Base-by-base conservation (phyloP, 1,284 basidiomycete genomes). In the Meira miltonrushii region DNA sequence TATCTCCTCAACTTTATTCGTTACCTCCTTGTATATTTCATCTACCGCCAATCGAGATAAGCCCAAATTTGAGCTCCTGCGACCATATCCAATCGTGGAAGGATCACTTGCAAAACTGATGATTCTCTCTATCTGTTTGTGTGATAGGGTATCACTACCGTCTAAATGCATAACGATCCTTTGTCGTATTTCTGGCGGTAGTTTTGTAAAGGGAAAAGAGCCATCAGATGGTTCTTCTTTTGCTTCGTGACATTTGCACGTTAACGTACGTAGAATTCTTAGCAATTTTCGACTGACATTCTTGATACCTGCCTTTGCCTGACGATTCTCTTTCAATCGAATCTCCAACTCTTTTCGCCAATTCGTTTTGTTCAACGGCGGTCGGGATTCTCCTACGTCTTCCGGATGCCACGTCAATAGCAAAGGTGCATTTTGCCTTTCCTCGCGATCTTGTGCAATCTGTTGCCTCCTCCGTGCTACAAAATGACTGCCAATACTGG, bases 101-200 rank as follows among this genome's bases (percentile, higher is more conserved):
- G 38, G 37, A 39, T 53, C 28, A 25, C 50, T 15, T 6, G 50
- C 50, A 53, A 53, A 53, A 15, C 50, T 53, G n/a, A 53, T 53
- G n/a, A 53, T 41, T 19, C 39, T 28, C 15, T 53, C 50, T 25
- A 53, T 38, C 15, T 53, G 50, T 13, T 53, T 12, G 5, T 23
- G 3, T 39, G 50, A 39, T 15, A 53, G 25, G 5, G n/a, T 12
- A 13, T 15, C 50, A 5, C 28, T 53, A 2, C 37, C 50, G 28
- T 53, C 50, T 39, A 53, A 28, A 15, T 39, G 50, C 13, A n/a
- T 33, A 5, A 53, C 28, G 3, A 53, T 53, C 13, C 28, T 39
- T 41, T 33, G 37, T 17, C 50, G 37, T 8, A 53, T 39, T 33
- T 53, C 50, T 39, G 50, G 38, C 11, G 50, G 50, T 15, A 53